Percentiles rank a stretch among this genome's conserved stretches.
Conservation (phyloP, 2,329 filamentous ascomycete genomes). For the Fusarium duplospermum region DNA sequence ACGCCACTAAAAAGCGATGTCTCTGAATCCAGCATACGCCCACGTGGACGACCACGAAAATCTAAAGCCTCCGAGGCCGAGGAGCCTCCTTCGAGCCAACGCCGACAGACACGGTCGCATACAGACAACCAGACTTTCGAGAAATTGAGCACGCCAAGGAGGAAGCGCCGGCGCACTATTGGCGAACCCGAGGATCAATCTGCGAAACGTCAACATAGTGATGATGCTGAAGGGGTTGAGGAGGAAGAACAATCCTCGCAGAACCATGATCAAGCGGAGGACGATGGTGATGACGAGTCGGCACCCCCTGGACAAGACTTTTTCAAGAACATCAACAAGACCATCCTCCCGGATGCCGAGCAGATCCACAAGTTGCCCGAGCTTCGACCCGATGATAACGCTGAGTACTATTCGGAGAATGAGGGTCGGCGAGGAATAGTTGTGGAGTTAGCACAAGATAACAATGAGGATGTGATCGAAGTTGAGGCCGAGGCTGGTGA, state of each 20-base stretch:
- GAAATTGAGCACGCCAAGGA: not conserved
- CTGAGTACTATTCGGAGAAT: not conserved
- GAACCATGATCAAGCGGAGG: not conserved
- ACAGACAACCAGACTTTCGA: not conserved
- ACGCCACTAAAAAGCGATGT: conserved; percentile 12
- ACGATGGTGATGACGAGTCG: conserved; percentile 20
- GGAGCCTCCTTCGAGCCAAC: not conserved
- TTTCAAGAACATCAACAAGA: conserved; percentile 27
- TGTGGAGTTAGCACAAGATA: not conserved
- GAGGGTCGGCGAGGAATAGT: not conserved
- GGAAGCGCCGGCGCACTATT: conserved; percentile 25
- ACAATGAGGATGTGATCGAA: not conserved
- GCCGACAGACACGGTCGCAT: conserved; percentile 26
- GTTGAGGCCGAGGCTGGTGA: not conserved
- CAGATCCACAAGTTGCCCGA: not conserved
- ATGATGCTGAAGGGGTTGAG: not conserved
- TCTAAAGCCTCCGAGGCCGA: not conserved
- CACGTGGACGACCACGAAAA: conserved; percentile 2
- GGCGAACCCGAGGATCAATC: not conserved
- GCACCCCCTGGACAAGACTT: conserved; percentile 9
- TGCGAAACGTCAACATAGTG: conserved; percentile 14
- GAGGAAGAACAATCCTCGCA: not conserved
- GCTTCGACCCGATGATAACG: not conserved
- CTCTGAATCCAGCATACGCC: not conserved
- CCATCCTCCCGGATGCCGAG: not conserved